Percentiles rank a stretch among this genome's conserved stretches.
These are phyloP conservation scores for Candida ulmi DNA, from an alignment of 805 yeast genomes.

Conservation along the genomic window DNA sequence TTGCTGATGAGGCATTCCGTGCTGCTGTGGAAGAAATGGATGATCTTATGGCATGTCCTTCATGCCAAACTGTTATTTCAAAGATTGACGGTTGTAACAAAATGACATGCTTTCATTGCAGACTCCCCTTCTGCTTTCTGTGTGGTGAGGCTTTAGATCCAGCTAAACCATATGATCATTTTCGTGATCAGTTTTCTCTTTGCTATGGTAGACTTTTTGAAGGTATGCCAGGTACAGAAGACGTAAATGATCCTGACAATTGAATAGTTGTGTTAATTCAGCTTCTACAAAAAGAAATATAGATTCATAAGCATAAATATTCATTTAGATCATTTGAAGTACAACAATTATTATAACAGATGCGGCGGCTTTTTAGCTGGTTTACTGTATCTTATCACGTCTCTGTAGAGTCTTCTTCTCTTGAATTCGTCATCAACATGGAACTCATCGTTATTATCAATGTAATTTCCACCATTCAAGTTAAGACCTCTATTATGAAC, in stretches of 20 bases:
- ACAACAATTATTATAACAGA: constrained; percentile 5
- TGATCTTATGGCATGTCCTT: constrained; percentile 46
- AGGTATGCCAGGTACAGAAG: constrained; percentile 38
- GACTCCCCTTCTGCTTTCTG: constrained; percentile 44
- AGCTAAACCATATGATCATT: constrained; percentile 49
- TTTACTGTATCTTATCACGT: constrained; percentile 42
- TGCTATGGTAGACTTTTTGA: constrained; percentile 50
- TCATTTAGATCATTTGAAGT: neutral
- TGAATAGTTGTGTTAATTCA: too few relatives aligned
- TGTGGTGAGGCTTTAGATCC: constrained; percentile 40
- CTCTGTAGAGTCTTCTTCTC: constrained; percentile 51
- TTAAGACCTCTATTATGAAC: constrained; percentile 37
- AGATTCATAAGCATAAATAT: neutral
- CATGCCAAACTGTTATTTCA: constrained; percentile 43
- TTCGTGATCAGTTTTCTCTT: constrained; percentile 29
- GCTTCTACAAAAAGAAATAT: neutral
- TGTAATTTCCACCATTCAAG: constrained; percentile 18
- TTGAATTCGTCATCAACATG: constrained; percentile 43
- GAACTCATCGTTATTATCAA: constrained; percentile 44
- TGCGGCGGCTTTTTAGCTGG: constrained; percentile 30
- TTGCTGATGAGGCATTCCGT: constrained; percentile 42
- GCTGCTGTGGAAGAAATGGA: constrained; percentile 36
- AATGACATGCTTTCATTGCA: constrained; percentile 50
- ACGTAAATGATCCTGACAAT: too few relatives aligned
- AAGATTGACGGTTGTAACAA: constrained; percentile 61